A percentile compares a stretch with the other conserved stretches of the same genome.
These are phyloP conservation scores for Beauveria medogensis DNA, from an alignment of 2,329 filamentous ascomycete species.

Conservation along the genomic window DNA sequence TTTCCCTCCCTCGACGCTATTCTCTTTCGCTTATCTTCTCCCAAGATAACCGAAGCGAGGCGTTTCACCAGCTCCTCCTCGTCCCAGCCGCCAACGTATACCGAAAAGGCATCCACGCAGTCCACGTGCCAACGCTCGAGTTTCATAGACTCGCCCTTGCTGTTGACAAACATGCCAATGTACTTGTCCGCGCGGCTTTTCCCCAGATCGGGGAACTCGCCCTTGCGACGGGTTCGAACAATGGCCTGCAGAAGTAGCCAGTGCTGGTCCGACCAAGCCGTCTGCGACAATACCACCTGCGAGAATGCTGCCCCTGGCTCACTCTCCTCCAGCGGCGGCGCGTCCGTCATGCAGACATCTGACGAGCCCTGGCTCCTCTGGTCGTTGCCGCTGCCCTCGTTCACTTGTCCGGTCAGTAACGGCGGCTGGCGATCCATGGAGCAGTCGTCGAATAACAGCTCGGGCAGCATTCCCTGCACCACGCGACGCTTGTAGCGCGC, in stretches of 20 bases:
- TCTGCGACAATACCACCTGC: conserved; percentile 27
- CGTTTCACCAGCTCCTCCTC: conserved; percentile 41
- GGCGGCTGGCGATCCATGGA: conserved; percentile 8
- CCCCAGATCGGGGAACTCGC: conserved; percentile 23
- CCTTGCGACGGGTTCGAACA: conserved; percentile 38
- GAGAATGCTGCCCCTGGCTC: not conserved
- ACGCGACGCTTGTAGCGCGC: conserved; percentile 23
- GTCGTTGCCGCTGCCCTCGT: conserved; percentile 16
- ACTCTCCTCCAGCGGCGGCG: conserved; percentile 15
- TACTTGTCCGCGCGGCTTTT: conserved; percentile 25
- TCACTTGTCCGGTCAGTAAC: not conserved
- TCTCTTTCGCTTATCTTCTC: conserved; percentile 31
- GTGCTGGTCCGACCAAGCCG: conserved; percentile 41
- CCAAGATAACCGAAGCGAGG: conserved; percentile 44
- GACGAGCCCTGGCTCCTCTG: conserved; percentile 26
- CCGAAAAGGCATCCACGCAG: conserved; percentile 45
- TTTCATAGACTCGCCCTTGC: conserved; percentile 37
- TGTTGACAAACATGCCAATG: conserved; percentile 40
- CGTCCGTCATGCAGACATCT: conserved; percentile 21
- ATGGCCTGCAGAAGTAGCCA: conserved; percentile 46
- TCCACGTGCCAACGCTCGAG: conserved; percentile 51
- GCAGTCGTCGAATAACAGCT: conserved; percentile 12
- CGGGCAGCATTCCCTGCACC: conserved; percentile 14
- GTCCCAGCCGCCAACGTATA: conserved; percentile 41
- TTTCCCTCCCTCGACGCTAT: conserved; percentile 11